Conservation (phyloP, 805 yeast genomes). For the Ogataea sp. region DNA sequence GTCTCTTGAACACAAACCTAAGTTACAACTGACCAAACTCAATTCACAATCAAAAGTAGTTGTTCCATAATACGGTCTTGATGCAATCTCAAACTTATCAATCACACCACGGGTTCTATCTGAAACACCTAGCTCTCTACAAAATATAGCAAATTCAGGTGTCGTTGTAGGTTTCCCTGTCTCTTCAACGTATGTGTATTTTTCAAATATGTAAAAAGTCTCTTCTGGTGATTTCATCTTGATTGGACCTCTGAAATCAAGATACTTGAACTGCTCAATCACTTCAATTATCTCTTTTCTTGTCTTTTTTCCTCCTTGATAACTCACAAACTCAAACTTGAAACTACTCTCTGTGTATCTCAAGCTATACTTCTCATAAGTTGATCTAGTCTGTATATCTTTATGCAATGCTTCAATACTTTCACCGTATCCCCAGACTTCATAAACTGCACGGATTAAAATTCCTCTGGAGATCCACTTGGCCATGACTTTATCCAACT, state of each 20-base stretch:
- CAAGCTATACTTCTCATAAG: conserved; percentile 13
- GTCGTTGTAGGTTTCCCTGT: conserved; percentile 30
- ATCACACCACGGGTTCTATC: conserved; percentile 54
- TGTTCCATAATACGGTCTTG: conserved; percentile 86
- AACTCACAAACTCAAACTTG: conserved; percentile 77
- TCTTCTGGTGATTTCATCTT: conserved; percentile 70
- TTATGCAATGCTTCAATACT: conserved; percentile 51
- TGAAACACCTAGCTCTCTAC: conserved; percentile 57
- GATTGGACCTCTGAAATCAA: conserved; percentile 72
- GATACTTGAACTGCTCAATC: conserved; percentile 64
- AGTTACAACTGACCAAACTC: conserved; percentile 77
- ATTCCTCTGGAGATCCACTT: conserved; percentile 60
- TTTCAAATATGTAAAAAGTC: conserved; percentile 65
- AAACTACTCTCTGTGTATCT: conserved; percentile 37
- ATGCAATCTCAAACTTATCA: conserved; percentile 74
- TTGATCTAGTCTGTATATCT: conserved; percentile 25
- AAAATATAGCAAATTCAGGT: conserved; percentile 64
- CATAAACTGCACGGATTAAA: conserved; percentile 69
- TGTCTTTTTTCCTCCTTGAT: conserved; percentile 54
- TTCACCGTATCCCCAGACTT: conserved; percentile 71
- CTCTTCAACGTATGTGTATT: conserved; percentile 35
- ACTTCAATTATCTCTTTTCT: conserved; percentile 44
- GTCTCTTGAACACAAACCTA: conserved; percentile 64
- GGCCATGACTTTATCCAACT: conserved; percentile 22
- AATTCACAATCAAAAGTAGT: conserved; percentile 95